Base-by-base conservation (phyloP, 2,329 filamentous ascomycete genomes). In the Cercospora sojina region DNA sequence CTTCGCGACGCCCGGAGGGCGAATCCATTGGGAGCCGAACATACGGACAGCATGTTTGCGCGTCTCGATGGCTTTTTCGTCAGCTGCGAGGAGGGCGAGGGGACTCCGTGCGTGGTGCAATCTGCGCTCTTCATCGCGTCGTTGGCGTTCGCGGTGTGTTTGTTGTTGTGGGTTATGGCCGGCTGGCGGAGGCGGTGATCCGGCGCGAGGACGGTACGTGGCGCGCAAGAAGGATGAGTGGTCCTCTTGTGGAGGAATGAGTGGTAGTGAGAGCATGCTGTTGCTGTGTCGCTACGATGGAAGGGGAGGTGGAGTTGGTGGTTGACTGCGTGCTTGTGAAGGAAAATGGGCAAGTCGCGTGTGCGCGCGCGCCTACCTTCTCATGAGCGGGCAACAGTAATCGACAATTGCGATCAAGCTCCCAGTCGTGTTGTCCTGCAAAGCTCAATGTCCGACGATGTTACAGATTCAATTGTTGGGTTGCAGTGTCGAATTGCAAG, bases 11-110 rank as follows among this genome's bases (percentile, higher is more conserved):
- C 94, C 95, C 0, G 92, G 93, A 0, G 95, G 95, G 66, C 90
- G 91, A 64, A 99, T 89, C 95, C 95, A 99, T 53, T 86, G 87
- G 71, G 89, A 91, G 67, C 95, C 95, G 76, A 96, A 97, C 74
- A 93, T 91, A 57, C 90, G 87, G 31, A 98, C 90, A 71, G 94
- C 92, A 57, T 87, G 81, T 74, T 93, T 92, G 56, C 94, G 91
- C 8, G 90, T 86, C 63, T 89, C 86, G 70, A 96, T 85, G 65
- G 88, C 86, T 67, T 88, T 85, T 80, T 98, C 95, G 76, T 97
- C 94, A 49, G 87, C 81, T 27, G 86, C 84, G 10, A 97, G 86
- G 1, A 89, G 84, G 9, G 90, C 86, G 3, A 97, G 87, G 2
- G 86, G 83, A 27, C 89, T 84, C 67, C 86, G 78, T 64, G 84